phyloP scores from a whole-genome alignment of 2,329 filamentous ascomycete genomes.

The Aspergillus sp. region DNA sequence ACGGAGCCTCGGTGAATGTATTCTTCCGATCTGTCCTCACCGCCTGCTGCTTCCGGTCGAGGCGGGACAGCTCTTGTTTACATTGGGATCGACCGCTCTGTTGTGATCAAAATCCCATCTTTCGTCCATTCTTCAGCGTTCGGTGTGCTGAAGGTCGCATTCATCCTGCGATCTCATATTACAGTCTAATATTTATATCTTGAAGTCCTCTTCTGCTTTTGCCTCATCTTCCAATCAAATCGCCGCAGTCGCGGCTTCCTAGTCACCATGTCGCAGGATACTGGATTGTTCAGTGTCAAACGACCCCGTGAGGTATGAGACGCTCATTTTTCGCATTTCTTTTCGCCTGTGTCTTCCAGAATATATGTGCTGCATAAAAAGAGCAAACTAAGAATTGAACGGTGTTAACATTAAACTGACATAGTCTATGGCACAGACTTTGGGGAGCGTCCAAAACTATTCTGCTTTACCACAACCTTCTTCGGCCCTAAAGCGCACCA shows the following conservation, averaged over 20 bases:
- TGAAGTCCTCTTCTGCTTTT: background rate
- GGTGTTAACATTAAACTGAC: slow-evolving; percentile 13
- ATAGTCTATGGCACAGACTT: slow-evolving; percentile 55
- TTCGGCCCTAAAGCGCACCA: slow-evolving; percentile 91
- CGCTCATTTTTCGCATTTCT: slow-evolving; percentile 10
- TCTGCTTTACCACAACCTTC: slow-evolving; percentile 84
- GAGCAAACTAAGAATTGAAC: background rate
- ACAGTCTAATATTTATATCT: background rate
- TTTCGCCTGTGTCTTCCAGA: background rate
- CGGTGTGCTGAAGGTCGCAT: background rate
- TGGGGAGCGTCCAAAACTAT: slow-evolving; percentile 80
- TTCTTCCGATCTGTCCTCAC: slow-evolving; percentile 23
- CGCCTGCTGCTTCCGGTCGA: slow-evolving; percentile 27
- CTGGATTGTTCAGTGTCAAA: slow-evolving; percentile 85
- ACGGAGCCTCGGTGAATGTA: slow-evolving; percentile 10
- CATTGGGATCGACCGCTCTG: slow-evolving; percentile 16
- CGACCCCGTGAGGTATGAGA: slow-evolving; percentile 78
- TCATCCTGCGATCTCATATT: background rate
- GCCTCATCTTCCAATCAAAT: background rate
- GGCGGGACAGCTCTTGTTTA: slow-evolving; percentile 37
- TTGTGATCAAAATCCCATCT: slow-evolving; percentile 1
- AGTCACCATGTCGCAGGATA: slow-evolving; percentile 76
- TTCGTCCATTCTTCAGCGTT: background rate
- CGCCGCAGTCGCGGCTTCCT: slow-evolving; percentile 29
- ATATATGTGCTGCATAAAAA: background rate